Evolutionary conservation across 805 yeast genomes (phyloP).

Genomic region (Saccharomycopsis vini): DNA sequence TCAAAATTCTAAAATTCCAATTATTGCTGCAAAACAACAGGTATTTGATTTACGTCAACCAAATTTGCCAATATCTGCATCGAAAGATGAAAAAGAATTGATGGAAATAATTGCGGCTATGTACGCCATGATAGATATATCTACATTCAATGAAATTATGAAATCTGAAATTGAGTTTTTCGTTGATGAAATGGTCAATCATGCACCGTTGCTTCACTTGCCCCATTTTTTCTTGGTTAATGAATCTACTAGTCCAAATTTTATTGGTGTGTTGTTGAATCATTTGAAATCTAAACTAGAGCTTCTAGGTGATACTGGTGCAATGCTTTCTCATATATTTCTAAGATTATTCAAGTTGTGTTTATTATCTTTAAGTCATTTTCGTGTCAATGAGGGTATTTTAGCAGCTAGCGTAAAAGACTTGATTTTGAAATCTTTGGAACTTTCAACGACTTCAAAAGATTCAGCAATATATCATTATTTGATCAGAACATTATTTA

Average conservation of each 20-base stretch:
- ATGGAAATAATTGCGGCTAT: constrained; percentile 95
- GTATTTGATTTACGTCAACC: constrained; percentile 67
- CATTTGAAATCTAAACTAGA: constrained; percentile 69
- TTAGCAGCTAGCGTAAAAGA: no score
- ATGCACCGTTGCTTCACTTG: constrained; percentile 79
- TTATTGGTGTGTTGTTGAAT: constrained; percentile 71
- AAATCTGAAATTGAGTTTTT: constrained; percentile 70
- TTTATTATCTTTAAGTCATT: constrained; percentile 82
- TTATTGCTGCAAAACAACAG: constrained; percentile 23
- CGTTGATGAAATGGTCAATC: constrained; percentile 69
- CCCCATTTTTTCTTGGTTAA: constrained; percentile 92
- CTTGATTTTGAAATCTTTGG: constrained; percentile 70
- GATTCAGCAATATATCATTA: constrained; percentile 89
- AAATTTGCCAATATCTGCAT: constrained; percentile 72
- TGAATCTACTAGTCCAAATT: constrained; percentile 87
- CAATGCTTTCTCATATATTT: constrained; percentile 68
- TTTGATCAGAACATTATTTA: constrained; percentile 76
- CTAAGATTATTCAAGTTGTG: constrained; percentile 84
- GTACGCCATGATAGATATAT: constrained; percentile 88
- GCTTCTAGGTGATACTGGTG: constrained; percentile 68
- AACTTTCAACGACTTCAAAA: constrained; percentile 71
- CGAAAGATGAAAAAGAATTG: constrained; percentile 88
- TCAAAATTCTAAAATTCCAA: constrained; percentile 33
- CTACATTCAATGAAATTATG: constrained; percentile 89
- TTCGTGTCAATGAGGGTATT: no score